Evolutionary conservation across 139 green algal species (phyloP).

Genomic region (Closterium sp.): DNA sequence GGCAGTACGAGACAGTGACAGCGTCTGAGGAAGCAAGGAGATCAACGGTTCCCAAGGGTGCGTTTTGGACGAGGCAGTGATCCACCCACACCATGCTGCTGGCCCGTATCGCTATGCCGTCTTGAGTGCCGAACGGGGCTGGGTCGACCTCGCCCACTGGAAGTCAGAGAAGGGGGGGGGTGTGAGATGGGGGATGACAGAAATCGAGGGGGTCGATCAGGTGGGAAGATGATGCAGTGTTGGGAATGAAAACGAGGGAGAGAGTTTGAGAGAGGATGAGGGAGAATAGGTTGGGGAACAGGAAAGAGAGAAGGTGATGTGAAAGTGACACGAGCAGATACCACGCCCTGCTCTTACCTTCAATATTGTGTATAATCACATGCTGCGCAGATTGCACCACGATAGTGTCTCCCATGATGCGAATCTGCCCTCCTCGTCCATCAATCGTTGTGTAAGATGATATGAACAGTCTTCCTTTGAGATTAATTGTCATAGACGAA

Average conservation of each 20-base stretch:
- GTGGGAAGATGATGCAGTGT: background rate
- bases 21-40: background rate
- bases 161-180: background rate
- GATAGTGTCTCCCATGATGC: background rate
- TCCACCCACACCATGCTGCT: slow-evolving; percentile 15
- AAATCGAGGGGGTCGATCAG: too few relatives aligned
- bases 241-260: background rate
- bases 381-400: background rate
- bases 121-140: background rate
- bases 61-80: slow-evolving; percentile 9
- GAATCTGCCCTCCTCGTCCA: background rate
- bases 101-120: background rate
- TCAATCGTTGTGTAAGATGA: slow-evolving; percentile 19
- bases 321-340: background rate
- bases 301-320: background rate
- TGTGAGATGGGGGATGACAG: too few relatives aligned
- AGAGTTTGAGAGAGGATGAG: background rate
- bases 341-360: background rate
- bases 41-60: background rate
- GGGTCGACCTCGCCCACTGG: background rate
- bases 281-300: background rate
- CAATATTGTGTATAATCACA: slow-evolving; percentile 26
- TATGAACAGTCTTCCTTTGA: slow-evolving; percentile 2
- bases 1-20: slow-evolving; percentile 5
- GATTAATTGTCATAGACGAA: slow-evolving; percentile 2